Base-by-base conservation (phyloP, 345 rosid species). In the Erodium maritimum region DNA sequence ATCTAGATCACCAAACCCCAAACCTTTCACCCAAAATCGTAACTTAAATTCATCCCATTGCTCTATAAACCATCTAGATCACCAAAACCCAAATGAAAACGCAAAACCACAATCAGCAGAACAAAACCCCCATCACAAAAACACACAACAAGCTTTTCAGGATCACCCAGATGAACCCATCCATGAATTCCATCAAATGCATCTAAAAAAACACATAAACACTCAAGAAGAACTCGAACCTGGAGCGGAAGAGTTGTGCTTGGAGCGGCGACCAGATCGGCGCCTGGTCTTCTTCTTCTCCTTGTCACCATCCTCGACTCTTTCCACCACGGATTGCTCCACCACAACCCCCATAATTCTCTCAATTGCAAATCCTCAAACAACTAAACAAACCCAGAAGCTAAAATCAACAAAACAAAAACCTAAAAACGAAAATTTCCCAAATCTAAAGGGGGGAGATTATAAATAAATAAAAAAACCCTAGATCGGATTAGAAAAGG, bases 221-320 rank as follows among this genome's bases (percentile, higher is more conserved):
- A 13, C 25, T 0, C 11, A 42, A 11, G 24, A 29, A 7, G 21
- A 55, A 17, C 13, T 50, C 42, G 19, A 50, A 64, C 69, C 73
- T 42, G 66, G 37, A 69, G 22, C 60, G 57, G 59, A 45, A 73
- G 79, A 79, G 71, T 57, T 77, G 65, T 65, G 78, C 67, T 79
- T 88, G 18, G 90, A 78, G 68, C 90, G 87, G 37, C 95, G 88
- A 76, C 48, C 70, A 22, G 81, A 63, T 69, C 88, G 82, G 45
- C 90, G 82, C 46, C 67, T 81, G 64, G 67, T 86, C 80, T 74
- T 88, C 79, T 78, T 85, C 77, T 71, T 70, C 61, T 88, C 85
- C 73, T 77, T 82, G 23, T 85, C 90, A 17, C 74, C 73, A 70
- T 75, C 89, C 50, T 79, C 91, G 20, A 69, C 73, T 73, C 67